Evolutionary conservation across 106 monocot species (phyloP).

Genomic region (Dendrobium nobile): DNA sequence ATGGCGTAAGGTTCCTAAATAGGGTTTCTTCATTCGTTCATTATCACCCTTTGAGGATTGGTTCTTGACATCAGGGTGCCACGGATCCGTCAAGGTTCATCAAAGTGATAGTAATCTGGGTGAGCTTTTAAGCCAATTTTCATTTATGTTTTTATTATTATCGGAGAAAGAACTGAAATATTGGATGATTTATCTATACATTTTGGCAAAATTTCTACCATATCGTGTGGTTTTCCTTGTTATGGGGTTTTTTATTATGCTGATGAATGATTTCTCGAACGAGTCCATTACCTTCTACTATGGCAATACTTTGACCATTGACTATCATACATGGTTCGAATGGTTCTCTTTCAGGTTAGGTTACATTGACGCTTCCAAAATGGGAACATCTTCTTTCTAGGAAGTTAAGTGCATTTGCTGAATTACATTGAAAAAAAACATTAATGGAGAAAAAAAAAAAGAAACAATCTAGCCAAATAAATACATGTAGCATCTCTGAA

Average conservation of each 20-base stretch:
- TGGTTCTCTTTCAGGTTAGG: constrained; percentile 85
- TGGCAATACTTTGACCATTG: constrained; percentile 74
- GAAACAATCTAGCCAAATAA: too few species aligned
- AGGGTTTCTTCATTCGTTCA: constrained; percentile 43
- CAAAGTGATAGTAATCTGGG: constrained; percentile 63
- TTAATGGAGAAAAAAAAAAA: too few species aligned
- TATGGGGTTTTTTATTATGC: constrained; percentile 60
- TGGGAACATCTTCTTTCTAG: not conserved
- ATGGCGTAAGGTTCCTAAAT: constrained; percentile 61
- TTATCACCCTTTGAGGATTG: constrained; percentile 54
- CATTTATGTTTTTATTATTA: not conserved
- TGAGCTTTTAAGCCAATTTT: constrained; percentile 1
- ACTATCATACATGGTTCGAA: constrained; percentile 62
- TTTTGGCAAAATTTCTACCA: constrained; percentile 53
- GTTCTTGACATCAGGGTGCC: constrained; percentile 55
- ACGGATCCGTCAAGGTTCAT: constrained; percentile 36
- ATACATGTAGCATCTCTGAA: too few species aligned
- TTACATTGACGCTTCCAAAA: not conserved
- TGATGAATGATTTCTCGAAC: constrained; percentile 45
- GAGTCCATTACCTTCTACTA: constrained; percentile 83
- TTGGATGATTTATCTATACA: not conserved
- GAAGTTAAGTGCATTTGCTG: too few species aligned
- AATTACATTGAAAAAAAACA: too few species aligned
- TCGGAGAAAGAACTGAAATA: not conserved
- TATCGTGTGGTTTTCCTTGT: constrained; percentile 64